Base-by-base conservation (phyloP, 2,329 filamentous ascomycete genomes). In the Exophiala bonariae region DNA sequence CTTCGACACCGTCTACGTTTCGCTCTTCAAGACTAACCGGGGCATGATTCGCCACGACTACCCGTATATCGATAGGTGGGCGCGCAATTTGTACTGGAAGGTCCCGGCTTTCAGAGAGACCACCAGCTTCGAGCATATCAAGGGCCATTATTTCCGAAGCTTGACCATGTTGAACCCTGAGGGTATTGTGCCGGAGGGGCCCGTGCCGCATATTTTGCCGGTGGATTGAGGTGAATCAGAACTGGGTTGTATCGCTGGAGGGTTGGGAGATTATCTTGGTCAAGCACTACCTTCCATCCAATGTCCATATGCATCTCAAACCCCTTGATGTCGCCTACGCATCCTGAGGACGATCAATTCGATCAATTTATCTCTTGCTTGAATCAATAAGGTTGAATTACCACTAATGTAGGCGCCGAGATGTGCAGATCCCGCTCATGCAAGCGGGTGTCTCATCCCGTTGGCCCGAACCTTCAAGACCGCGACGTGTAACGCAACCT, bases 21-120 rank as follows among this genome's bases (percentile, higher is more conserved):
- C 87, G 63, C 83, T 91, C 67, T 92, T 92, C 75, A 87, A 87
- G 71, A 84, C 81, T 54, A 85, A 85, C 50, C 58, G 83, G 14
- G 79, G 76, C 58, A 81, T 78, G 59, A 80, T 86, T 47, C 70
- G 81, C 2, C 72, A 81, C 54, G 78, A 83, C 55, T 84, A 81
- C 52, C 72, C 72, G 35, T 53, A 61, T 2, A 63, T 76, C 30
- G 66, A 76, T 49, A 59, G 62, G 17, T 76, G 73, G 73, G 60
- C 73, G 55, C 59, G 70, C 50, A 63, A 62, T 18, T 50, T 76
- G 16, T 76, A 75, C 50, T 75, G 70, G 63, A 63, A 62, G 32
- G 64, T 66, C 3, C 60, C 59, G 3, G 69, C 68, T 2, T 75
- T 74, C 46, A 66, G 59, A 47, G 61, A 66, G 28, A 74, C 72